Evolutionary conservation across 139 green algal genomes (phyloP), one percentile per base, ranked within the genome.

Genomic region (Prasinococcaceae sp.): DNA sequence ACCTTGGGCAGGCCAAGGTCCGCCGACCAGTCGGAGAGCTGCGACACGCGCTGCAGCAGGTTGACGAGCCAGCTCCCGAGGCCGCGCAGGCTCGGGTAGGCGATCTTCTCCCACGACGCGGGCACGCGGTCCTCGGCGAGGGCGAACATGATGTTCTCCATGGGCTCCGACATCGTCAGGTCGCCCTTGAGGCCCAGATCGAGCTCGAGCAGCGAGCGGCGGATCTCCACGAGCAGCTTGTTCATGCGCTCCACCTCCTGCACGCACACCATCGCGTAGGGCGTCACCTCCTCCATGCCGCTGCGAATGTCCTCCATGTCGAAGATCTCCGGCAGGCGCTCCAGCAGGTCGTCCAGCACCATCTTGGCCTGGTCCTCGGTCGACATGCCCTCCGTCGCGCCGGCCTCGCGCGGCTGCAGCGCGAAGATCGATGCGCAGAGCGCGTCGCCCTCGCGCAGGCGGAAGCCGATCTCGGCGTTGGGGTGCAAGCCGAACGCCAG

Each of bases 381-480:
- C 24, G 44, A 52, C 20, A 80, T 70, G 51, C 69, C 75, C 30
- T 69, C 79, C 50, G 2, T 50, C 3, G 65, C 80, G 38, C 65
- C 72, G 4, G 65, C 70, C 60, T 82, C 68, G 9, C 77, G 65
- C 16, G 79, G 78, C 35, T 58, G 50, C 49, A 92, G 70, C 50
- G 69, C 58, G 44, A 82, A 60, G 39, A 92, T 39, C 29, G 53
- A 72, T 37, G 49, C 70, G 60, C 81, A 88, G 68, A 92, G 86
- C 0, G 58, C 69, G 57, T 88, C 80, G 0, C 76, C 79, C 70
- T 92, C 83, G 20, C 78, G 74, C 45, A 92, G 79, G 61, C 84
- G 83, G 78, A 88, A 92, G 16, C 85, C 84, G 24, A 92, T 85
- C 65, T 93, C 85, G 2, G 85, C 85, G 55, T 94, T 94, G 44